Conservation (phyloP, 2,329 filamentous ascomycete genomes). For the Curvularia eragrostidis region DNA sequence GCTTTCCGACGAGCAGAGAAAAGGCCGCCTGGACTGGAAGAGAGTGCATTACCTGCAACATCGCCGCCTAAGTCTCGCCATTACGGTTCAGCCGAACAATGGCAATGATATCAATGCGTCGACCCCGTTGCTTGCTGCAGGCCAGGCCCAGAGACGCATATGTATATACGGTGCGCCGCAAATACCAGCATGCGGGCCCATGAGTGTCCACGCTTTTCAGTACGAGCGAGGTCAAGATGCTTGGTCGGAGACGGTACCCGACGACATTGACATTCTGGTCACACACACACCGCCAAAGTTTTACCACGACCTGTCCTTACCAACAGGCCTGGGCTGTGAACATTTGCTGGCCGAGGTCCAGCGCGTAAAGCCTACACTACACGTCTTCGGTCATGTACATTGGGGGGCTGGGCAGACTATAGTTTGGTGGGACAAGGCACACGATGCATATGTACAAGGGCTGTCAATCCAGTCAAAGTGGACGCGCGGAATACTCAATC, state of each 20-base stretch:
- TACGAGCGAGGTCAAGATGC: constrained; percentile 70
- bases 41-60: constrained; percentile 79
- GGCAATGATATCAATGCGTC: constrained; percentile 14
- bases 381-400: constrained; percentile 88
- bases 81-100: constrained; percentile 24
- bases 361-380: constrained; percentile 75
- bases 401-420: constrained; percentile 73
- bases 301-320: constrained; percentile 68
- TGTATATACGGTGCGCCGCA: constrained; percentile 83
- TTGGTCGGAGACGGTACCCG: constrained; percentile 75
- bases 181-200: constrained; percentile 74
- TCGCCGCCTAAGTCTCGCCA: constrained; percentile 67
- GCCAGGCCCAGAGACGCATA: constrained; percentile 57
- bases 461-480: constrained; percentile 52
- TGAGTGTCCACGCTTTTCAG: constrained; percentile 76
- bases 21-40: constrained; percentile 68
- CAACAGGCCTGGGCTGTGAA: constrained; percentile 71
- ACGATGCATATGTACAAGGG: constrained; percentile 74
- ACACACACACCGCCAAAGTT: constrained; percentile 81
- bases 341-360: constrained; percentile 74
- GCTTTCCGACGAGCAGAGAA: constrained; percentile 59
- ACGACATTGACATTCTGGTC: constrained; percentile 76
- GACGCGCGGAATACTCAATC: constrained; percentile 47
- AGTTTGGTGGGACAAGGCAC: constrained; percentile 76
- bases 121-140: constrained; percentile 32